Conservation (phyloP, 805 yeast species). For the Tetrapisispora fleetii region DNA sequence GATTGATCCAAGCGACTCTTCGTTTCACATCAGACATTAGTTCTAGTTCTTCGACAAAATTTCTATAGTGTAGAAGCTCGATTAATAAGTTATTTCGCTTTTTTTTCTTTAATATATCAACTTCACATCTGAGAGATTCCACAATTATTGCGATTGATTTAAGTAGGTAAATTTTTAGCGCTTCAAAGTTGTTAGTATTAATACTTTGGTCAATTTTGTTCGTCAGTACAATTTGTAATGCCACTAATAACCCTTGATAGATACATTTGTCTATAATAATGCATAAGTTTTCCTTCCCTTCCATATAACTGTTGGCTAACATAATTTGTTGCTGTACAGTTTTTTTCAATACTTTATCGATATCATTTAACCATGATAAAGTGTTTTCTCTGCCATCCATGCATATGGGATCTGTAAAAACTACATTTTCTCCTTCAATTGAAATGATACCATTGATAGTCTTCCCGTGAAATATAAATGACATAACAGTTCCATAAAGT, state of each 20-base stretch:
- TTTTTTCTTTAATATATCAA: constrained; percentile 22
- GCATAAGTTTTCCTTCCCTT: neutral
- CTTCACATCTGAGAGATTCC: neutral
- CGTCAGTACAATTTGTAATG: constrained; percentile 53
- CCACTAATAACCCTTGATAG: constrained; percentile 45
- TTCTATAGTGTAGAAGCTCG: constrained; percentile 54
- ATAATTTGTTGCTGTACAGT: constrained; percentile 35
- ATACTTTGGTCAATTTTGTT: constrained; percentile 29
- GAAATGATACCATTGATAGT: constrained; percentile 44
- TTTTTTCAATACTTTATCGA: neutral
- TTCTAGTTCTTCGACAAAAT: constrained; percentile 26
- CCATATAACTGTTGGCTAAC: constrained; percentile 7
- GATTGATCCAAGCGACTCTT: constrained; percentile 40
- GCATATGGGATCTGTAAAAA: constrained; percentile 24
- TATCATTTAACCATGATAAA: neutral
- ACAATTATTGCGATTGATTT: neutral
- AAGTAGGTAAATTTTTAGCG: neutral
- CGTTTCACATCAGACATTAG: neutral
- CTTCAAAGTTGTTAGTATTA: neutral
- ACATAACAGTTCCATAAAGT: constrained; percentile 58
- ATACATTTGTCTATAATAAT: constrained; percentile 34
- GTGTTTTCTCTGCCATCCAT: neutral
- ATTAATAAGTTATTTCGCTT: constrained; percentile 54
- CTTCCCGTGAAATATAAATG: constrained; percentile 31
- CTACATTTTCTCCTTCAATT: constrained; percentile 52